Base-by-base conservation (phyloP, 129 eudicot species). In the Pulicaria dysenterica region DNA sequence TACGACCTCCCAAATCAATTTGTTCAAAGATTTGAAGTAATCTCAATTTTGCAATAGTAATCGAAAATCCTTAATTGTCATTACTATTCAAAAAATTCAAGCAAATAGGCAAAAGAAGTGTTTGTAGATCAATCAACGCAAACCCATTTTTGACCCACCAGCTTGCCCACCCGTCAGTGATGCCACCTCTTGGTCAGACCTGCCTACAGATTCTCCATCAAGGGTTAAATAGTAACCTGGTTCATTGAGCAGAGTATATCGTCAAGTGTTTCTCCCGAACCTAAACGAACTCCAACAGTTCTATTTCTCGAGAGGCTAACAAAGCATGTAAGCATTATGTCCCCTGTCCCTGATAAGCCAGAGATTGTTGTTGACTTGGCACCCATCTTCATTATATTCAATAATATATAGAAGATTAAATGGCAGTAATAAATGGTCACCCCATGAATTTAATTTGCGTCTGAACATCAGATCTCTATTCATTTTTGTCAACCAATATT, bases 261-360 rank as follows among this genome's bases (percentile, higher is more conserved):
- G 13, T 89, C 98, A 42, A 93, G 96, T 51, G 85, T 93, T 84
- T 93, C 98, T 6, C 98, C 98, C 11, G 95, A 90, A 10, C 98
- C 98, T 42, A 93, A 87, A 63, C 98, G 95, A 72, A 89, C 96
- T 63, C 98, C 98, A 70, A 93, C 98, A 4, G 95, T 93, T 85
- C 90, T 85, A 77, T 93, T 93, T 86, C 98, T 89, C 16, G 98
- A 93, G 69, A 93, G 98, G 70, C 78, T 90, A 31, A 93, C 98
- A 72, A 93, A 93, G 77, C 98, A 93, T 51, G 96, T 93, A 61
- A 93, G 98, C 98, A 93, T 93, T 61, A 93, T 87, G 83, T 93
- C 98, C 45, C 98, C 96, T 11, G 92, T 89, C 39, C 98, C 96
- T 15, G 98, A 87, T 85, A 93, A 82, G 4, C 98, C 98, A 2